Conservation (phyloP, 2,329 filamentous ascomycete genomes). For the Hymenoscyphus fraxineus region DNA sequence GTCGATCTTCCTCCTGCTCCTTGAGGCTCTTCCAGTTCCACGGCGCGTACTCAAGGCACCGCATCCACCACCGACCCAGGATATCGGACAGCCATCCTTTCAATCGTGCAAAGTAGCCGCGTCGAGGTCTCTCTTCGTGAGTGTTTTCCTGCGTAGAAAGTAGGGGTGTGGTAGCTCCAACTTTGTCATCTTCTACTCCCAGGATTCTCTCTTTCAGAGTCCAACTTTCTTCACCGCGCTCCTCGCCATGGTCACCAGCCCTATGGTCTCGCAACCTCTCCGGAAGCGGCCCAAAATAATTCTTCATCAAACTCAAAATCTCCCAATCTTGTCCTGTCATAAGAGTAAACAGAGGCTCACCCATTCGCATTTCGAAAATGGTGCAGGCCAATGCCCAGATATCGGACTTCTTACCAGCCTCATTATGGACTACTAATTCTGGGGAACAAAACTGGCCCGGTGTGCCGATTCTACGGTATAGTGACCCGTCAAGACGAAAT, state of each 20-base stretch:
- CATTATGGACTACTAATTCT: background rate
- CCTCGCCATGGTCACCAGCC: background rate
- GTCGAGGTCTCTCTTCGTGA: background rate
- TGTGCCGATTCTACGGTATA: background rate
- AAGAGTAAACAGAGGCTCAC: background rate
- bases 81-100: background rate
- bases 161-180: no score
- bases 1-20: background rate
- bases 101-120: background rate
- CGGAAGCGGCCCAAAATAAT: background rate
- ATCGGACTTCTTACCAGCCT: background rate
- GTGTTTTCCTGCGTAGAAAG: background rate
- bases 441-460: background rate
- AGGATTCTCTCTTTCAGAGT: background rate
- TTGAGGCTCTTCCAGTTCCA: background rate
- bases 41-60: background rate
- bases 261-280: background rate
- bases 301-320: background rate
- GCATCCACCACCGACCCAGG: background rate
- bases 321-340: background rate
- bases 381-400: conserved; percentile 8
- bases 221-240: background rate
- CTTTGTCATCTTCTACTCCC: background rate
- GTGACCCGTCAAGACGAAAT: background rate
- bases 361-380: conserved; percentile 6